A percentile compares a stretch with the other conserved stretches of the same genome.
These are phyloP conservation scores for Magnolia officinalis DNA, from an alignment of 164 flowering plant genomes.

Conservation along the genomic window DNA sequence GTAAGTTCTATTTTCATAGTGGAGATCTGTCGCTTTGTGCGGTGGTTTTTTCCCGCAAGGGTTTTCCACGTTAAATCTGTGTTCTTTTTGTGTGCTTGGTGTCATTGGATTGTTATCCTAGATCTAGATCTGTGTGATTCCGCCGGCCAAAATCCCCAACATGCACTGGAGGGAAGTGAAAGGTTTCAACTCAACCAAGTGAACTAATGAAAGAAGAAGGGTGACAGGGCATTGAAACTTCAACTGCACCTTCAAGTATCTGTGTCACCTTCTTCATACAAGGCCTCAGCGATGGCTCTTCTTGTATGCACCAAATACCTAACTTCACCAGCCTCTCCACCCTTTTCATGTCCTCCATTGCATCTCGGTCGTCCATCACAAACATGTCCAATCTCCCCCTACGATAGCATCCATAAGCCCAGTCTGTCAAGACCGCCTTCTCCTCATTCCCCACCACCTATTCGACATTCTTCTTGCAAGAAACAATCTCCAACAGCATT, in stretches of 20 bases:
- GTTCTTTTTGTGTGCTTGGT: no score
- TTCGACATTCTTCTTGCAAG: constrained; percentile 16
- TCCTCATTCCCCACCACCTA: constrained; percentile 5
- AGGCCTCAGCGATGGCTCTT: constrained; percentile 13
- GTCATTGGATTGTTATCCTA: no score
- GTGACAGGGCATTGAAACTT: constrained; percentile 15
- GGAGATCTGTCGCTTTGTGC: no score
- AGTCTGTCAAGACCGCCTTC: constrained; percentile 15
- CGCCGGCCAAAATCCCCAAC: no score
- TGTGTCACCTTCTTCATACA: constrained; percentile 15
- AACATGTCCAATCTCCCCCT: constrained; percentile 7
- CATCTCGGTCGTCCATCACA: constrained; percentile 10
- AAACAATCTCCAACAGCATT: constrained; percentile 22
- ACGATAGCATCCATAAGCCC: constrained; percentile 18
- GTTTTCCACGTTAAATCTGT: no score
- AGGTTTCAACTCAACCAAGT: not conserved
- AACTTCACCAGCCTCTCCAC: constrained; percentile 12
- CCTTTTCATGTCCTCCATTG: constrained; percentile 6
- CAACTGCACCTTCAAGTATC: constrained; percentile 10
- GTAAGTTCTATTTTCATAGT: no score
- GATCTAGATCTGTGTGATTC: no score
- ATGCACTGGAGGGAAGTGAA: no score
- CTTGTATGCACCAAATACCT: constrained; percentile 13
- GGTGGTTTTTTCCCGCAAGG: no score
- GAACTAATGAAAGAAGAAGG: constrained; percentile 9